Evolutionary conservation across 2,329 filamentous ascomycete species (phyloP).

Genomic region (Fusarium sp.): DNA sequence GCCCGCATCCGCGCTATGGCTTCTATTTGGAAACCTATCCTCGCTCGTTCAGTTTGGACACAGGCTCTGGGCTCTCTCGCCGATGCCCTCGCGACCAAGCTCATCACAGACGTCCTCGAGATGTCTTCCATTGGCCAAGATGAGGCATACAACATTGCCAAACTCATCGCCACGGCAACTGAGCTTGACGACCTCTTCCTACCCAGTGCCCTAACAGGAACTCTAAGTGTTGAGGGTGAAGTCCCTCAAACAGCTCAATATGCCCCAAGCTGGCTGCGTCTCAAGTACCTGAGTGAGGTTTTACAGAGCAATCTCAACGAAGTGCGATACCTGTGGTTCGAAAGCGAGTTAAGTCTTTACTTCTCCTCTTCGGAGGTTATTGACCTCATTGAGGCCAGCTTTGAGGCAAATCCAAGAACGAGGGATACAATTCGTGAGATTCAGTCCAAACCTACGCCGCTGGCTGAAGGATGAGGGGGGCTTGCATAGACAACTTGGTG

Average conservation of each 20-base stretch:
- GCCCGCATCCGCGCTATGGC: constrained; percentile 67
- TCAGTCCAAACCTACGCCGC: constrained; percentile 62
- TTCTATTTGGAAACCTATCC: constrained; percentile 68
- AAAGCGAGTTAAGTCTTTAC: constrained; percentile 74
- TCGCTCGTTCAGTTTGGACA: constrained; percentile 72
- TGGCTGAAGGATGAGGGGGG: constrained; percentile 11
- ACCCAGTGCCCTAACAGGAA: constrained; percentile 56
- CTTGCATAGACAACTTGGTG: not conserved
- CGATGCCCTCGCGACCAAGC: constrained; percentile 70
- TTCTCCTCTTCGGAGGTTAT: constrained; percentile 72
- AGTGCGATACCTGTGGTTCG: constrained; percentile 73
- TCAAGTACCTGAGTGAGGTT: constrained; percentile 74
- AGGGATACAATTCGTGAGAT: constrained; percentile 72
- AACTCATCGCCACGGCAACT: constrained; percentile 68
- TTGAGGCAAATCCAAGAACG: constrained; percentile 72
- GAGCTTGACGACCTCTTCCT: constrained; percentile 72
- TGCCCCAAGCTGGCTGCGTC: constrained; percentile 71
- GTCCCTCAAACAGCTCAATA: constrained; percentile 71
- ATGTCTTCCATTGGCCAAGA: constrained; percentile 72
- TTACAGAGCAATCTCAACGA: constrained; percentile 76
- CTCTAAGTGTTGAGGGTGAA: constrained; percentile 52
- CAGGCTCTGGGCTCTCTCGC: constrained; percentile 72
- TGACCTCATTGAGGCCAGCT: constrained; percentile 73
- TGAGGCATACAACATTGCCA: constrained; percentile 72
- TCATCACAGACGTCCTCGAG: constrained; percentile 73